These are phyloP conservation scores for Sporobolomyces roseus DNA, from an alignment of 768 basidiomycete genomes.

Conservation along the genomic window DNA sequence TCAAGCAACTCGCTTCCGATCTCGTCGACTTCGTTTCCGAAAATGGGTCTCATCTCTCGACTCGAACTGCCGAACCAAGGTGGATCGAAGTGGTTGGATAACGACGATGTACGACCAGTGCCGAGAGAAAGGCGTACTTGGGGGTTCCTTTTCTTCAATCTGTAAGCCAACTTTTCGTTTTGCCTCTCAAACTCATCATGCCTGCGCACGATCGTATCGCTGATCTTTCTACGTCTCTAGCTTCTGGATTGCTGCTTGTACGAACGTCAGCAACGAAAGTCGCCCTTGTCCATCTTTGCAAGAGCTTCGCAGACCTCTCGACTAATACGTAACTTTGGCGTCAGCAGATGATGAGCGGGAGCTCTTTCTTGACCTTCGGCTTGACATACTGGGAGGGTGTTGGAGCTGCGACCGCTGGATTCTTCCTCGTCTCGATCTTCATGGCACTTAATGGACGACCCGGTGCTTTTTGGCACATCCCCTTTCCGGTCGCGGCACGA, in stretches of 20 bases:
- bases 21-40: neutral
- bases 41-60: constrained; percentile 9
- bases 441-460: constrained; percentile 71
- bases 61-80: constrained; percentile 11
- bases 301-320: no score
- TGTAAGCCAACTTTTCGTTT: neutral
- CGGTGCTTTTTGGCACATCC: constrained; percentile 65
- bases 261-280: no score
- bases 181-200: neutral
- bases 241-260: constrained; percentile 15
- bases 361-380: constrained; percentile 5
- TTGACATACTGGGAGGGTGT: constrained; percentile 8
- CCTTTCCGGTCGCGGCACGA: constrained; percentile 48
- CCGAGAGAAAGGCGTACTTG: constrained; percentile 7
- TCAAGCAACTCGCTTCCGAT: neutral
- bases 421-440: constrained; percentile 53
- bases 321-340: no score
- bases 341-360: neutral
- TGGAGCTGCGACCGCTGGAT: constrained; percentile 10
- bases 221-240: neutral
- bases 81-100: constrained; percentile 6
- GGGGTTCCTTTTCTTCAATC: neutral
- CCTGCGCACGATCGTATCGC: neutral
- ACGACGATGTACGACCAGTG: constrained; percentile 15
- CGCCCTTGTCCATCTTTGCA: no score